Evolutionary conservation across 352 stramenopile species (phyloP), one percentile per base, ranked within the genome.

Genomic region (Phytophthora hibernalis): DNA sequence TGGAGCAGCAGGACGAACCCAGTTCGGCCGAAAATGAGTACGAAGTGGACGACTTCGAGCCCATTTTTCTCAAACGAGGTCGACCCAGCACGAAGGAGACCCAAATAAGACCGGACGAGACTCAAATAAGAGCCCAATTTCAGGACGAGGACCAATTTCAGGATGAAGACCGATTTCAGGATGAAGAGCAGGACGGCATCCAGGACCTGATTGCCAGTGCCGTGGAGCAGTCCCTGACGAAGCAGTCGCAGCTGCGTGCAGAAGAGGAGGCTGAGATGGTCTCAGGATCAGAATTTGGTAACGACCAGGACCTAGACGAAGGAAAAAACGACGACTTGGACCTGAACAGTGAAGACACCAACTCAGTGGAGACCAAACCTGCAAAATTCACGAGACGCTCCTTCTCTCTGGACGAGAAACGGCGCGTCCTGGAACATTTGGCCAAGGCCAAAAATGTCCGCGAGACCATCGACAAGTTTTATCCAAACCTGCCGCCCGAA

Each of bases 371-470:
- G 37, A 42, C 24, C 40, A 13, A 20, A 3, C 13, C 33, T 28
- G 38, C 33, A 13, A 48, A 52, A 48, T 3, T 9, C 15, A 72
- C 49, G 51, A 51, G 65, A 21, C 26, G 13, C 1, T 68, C 65
- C 3, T 72, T 68, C 38, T 59, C 65, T 5, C 44, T 72, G 58
- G 51, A 68, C 22, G 65, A 72, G 24, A 72, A 72, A 28, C 65
- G 65, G 22, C 65, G 58, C 3, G 65, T 72, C 30, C 44, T 72
- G 16, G 65, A 72, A 58, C 58, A 72, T 26, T 43, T 72, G 44
- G 58, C 57, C 5, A 12, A 21, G 16, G 22, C 20, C 26, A 69
- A 74, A 21, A 70, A 50, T 24, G 40, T 65, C 5, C 54, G 54
- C 6, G 52, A 70, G 35, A 66, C 61, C 15, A 74, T 74, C 22